A percentile compares a stretch with the other conserved stretches of the same genome.
Conservation (phyloP, 805 yeast genomes). For the Teunomyces cretensis region DNA sequence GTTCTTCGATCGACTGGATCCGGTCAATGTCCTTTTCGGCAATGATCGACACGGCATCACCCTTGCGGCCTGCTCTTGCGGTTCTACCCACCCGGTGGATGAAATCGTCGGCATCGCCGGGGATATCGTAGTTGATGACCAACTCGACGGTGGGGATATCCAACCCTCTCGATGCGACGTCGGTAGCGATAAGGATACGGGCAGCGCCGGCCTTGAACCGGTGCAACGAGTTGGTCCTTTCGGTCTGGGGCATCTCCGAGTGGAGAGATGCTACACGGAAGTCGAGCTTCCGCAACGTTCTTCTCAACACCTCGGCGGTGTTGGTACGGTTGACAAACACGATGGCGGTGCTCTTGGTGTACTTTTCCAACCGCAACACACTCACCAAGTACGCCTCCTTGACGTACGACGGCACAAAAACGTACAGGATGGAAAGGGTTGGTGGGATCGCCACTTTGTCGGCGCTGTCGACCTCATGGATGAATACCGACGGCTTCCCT, state of each 20-base stretch:
- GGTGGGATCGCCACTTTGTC: conserved; percentile 81
- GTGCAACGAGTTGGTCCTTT: conserved; percentile 87
- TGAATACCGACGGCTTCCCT: conserved; percentile 54
- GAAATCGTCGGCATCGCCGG: conserved; percentile 94
- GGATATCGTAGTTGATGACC: conserved; percentile 89
- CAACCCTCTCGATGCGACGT: conserved; percentile 95
- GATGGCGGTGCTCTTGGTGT: conserved; percentile 67
- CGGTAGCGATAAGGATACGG: conserved; percentile 88
- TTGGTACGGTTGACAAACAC: conserved; percentile 89
- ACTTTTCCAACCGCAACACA: conserved; percentile 60
- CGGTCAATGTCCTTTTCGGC: conserved; percentile 84
- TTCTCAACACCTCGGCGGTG: conserved; percentile 83
- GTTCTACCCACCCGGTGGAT: conserved; percentile 98
- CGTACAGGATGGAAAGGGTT: conserved; percentile 61
- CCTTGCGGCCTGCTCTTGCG: conserved; percentile 93
- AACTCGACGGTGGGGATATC: conserved; percentile 92
- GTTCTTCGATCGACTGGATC: conserved; percentile 79
- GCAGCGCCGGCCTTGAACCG: conserved; percentile 95
- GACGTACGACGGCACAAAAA: conserved; percentile 82
- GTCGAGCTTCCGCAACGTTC: conserved; percentile 71
- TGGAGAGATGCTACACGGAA: conserved; percentile 86
- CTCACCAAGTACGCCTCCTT: conserved; percentile 85
- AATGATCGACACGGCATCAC: conserved; percentile 79
- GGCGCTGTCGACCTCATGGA: conserved; percentile 72
- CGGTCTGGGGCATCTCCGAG: conserved; percentile 91